Percentiles rank a stretch among this genome's conserved stretches.
Conservation (phyloP, 805 yeast species). For the Saccharomycopsis selenospora region DNA sequence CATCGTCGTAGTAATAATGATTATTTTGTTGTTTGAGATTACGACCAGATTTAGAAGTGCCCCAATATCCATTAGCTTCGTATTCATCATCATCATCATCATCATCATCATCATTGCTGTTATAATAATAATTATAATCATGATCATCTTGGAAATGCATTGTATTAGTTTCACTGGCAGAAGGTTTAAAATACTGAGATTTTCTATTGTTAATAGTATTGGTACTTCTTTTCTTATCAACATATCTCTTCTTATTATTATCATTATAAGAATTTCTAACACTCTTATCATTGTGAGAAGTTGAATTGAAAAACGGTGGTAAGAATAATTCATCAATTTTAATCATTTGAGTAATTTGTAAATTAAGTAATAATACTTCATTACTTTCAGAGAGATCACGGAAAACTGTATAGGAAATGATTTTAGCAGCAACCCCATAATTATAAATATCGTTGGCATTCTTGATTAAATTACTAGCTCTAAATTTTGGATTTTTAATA, state of each 20-base stretch:
- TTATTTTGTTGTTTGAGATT: neutral
- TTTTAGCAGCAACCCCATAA: constrained; percentile 14
- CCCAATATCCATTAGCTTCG: too few relatives aligned
- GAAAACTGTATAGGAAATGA: constrained; percentile 7
- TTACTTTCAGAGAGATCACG: constrained; percentile 2
- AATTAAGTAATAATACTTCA: constrained; percentile 10
- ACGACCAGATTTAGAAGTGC: too few relatives aligned
- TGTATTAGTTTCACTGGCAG: neutral
- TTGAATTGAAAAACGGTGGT: constrained; percentile 5
- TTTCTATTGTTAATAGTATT: neutral
- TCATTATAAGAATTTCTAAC: neutral
- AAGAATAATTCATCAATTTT: constrained; percentile 3
- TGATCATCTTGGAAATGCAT: neutral
- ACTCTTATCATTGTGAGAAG: neutral
- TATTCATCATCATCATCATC: neutral
- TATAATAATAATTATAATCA: neutral
- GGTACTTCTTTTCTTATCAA: neutral
- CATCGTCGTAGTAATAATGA: neutral
- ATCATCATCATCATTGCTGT: neutral
- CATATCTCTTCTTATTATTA: neutral
- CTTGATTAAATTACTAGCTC: constrained; percentile 7
- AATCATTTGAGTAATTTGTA: constrained; percentile 10
- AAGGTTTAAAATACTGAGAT: neutral
- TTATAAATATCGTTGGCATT: constrained; percentile 9
- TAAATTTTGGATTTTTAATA: constrained; percentile 8